Evolutionary conservation across 2,329 filamentous ascomycete species (phyloP).

Genomic region (Talaromyces sp.): DNA sequence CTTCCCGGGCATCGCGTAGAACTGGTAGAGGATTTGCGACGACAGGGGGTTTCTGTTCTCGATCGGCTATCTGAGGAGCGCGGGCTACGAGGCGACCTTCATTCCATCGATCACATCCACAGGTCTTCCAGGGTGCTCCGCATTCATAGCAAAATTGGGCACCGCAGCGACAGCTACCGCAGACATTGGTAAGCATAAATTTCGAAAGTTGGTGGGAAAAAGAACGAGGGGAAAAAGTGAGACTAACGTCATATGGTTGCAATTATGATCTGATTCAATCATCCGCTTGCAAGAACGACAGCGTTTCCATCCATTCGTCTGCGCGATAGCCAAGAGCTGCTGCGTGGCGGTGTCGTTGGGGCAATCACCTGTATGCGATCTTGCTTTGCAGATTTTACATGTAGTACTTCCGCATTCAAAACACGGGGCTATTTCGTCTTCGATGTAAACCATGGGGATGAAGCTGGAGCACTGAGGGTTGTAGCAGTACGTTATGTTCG

Average conservation of each 20-base stretch:
- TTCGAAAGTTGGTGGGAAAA: background rate
- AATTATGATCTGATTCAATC: constrained; percentile 53
- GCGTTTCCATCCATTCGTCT: constrained; percentile 51
- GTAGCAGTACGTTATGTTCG: constrained; percentile 55
- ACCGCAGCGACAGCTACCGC: constrained; percentile 47
- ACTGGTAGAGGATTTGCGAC: constrained; percentile 16
- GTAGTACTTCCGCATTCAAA: constrained; percentile 45
- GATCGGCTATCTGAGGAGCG: constrained; percentile 35
- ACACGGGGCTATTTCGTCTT: constrained; percentile 43
- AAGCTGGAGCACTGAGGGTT: constrained; percentile 47
- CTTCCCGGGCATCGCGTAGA: background rate
- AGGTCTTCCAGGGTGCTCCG: constrained; percentile 45
- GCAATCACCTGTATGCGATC: constrained; percentile 50
- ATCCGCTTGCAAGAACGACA: constrained; percentile 50
- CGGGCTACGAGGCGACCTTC: constrained; percentile 37
- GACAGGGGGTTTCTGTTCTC: constrained; percentile 20
- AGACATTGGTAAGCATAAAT: background rate
- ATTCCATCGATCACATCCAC: constrained; percentile 42
- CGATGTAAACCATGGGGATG: constrained; percentile 39
- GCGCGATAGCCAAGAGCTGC: constrained; percentile 44
- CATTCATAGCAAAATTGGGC: constrained; percentile 54
- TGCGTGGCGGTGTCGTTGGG: constrained; percentile 43
- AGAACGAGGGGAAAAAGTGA: background rate
- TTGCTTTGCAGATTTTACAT: constrained; percentile 53
- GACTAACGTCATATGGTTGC: constrained; percentile 59